phyloP scores from a whole-genome alignment of 805 yeast species.

The Pichia sporocuriosa region DNA sequence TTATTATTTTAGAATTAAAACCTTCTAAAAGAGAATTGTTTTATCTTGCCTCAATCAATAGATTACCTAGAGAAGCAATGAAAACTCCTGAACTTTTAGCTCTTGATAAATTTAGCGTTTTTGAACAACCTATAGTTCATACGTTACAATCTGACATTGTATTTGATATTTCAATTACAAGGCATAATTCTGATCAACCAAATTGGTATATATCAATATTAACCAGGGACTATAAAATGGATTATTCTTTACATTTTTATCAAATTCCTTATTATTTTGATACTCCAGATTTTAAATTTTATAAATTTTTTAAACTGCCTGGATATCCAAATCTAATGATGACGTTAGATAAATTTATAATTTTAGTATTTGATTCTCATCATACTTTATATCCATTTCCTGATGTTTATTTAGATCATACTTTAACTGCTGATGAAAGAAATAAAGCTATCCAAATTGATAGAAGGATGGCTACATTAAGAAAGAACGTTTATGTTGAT shows the following conservation, averaged over 20 bases:
- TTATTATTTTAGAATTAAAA: conserved; percentile 18
- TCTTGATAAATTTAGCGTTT: conserved; percentile 12
- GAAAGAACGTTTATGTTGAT: conserved; percentile 1
- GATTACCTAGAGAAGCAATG: conserved; percentile 14
- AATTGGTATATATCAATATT: conserved; percentile 13
- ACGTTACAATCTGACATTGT: conserved; percentile 16
- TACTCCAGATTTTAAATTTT: conserved; percentile 5
- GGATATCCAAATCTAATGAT: conserved; percentile 14
- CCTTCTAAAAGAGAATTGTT: conserved; percentile 19
- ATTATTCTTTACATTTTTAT: conserved; percentile 15
- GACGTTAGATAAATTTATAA: conserved; percentile 14
- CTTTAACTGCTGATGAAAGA: not conserved
- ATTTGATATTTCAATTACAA: conserved; percentile 10
- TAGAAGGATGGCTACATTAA: too few relatives aligned
- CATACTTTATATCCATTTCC: conserved; percentile 18
- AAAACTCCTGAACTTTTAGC: conserved; percentile 12
- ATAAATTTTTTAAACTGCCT: conserved; percentile 6
- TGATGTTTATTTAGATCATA: conserved; percentile 2
- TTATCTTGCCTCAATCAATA: conserved; percentile 13
- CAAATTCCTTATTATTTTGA: conserved; percentile 6
- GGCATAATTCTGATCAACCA: not conserved
- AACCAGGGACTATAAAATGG: conserved; percentile 15
- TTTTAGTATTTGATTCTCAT: conserved; percentile 15
- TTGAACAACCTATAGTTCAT: conserved; percentile 16
- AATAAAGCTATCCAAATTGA: not conserved